A percentile compares a stretch with the other conserved stretches of the same genome.
phyloP scores from a whole-genome alignment of 1,139 yeast species.

The Zhuliangozyma parablackwelliae region DNA sequence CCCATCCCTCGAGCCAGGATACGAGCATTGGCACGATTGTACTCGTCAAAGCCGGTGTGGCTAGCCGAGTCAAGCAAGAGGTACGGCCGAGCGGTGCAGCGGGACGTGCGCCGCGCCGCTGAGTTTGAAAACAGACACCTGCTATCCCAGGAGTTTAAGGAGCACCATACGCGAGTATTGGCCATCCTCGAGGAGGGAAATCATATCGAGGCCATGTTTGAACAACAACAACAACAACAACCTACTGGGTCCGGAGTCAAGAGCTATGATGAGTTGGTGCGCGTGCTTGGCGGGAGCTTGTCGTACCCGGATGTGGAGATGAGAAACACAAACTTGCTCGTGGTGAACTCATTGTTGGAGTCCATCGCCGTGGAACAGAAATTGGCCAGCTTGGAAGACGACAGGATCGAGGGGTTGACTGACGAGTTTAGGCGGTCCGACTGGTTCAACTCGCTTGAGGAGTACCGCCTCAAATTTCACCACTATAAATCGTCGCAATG shows the following conservation, averaged over 20 bases:
- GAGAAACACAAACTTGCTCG: conserved; percentile 17
- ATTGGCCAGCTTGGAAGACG: conserved; percentile 9
- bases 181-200: conserved; percentile 13
- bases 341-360: conserved; percentile 15
- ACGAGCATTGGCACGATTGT: conserved; percentile 1
- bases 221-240: not conserved
- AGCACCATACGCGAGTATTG: conserved; percentile 17
- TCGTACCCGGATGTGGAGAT: conserved; percentile 16
- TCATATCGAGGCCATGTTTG: conserved; percentile 15
- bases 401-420: conserved; percentile 8
- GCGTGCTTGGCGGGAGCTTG: conserved; percentile 3
- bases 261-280: conserved; percentile 6
- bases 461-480: conserved; percentile 9
- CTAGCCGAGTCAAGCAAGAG: not conserved
- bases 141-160: conserved; percentile 13
- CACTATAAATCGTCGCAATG: conserved; percentile 29
- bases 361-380: conserved; percentile 24
- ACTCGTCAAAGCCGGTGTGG: not conserved
- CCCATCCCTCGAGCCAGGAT: not conserved
- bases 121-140: conserved; percentile 6
- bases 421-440: conserved; percentile 11
- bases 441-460: conserved; percentile 17
- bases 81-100: not conserved
- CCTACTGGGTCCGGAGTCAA: not conserved
- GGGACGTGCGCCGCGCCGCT: conserved; percentile 6